phyloP scores from a whole-genome alignment of 306 rosid species.

The Corylus heterophylla region DNA sequence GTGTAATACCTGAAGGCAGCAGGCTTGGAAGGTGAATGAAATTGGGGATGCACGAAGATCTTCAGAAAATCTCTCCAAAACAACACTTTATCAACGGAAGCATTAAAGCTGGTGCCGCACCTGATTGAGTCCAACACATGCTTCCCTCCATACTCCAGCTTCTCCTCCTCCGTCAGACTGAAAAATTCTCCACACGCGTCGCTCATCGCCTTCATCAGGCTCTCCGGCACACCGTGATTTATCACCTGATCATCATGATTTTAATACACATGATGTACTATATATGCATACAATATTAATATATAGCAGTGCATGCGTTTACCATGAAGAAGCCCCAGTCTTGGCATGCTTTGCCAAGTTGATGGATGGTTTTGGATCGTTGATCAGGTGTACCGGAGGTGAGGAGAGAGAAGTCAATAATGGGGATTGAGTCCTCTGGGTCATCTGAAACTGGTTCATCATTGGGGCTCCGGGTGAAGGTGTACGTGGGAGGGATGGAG shows the following conservation, averaged over 20 bases:
- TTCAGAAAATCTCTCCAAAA: constrained; percentile 70
- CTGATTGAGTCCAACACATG: constrained; percentile 34
- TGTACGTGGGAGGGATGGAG: constrained; percentile 35
- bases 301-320: not conserved
- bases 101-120: constrained; percentile 52
- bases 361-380: constrained; percentile 36
- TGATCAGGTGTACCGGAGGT: constrained; percentile 21
- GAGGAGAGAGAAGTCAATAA: constrained; percentile 47
- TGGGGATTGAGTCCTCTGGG: constrained; percentile 31
- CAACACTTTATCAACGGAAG: constrained; percentile 32
- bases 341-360: constrained; percentile 48
- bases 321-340: constrained; percentile 61
- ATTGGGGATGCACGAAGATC: constrained; percentile 48
- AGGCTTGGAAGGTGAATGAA: constrained; percentile 57
- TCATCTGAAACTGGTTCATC: constrained; percentile 6
- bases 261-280: not conserved
- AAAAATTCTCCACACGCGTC: constrained; percentile 34
- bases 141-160: constrained; percentile 39
- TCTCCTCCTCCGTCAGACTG: constrained; percentile 44
- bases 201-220: constrained; percentile 32
- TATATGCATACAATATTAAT: no score
- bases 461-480: constrained; percentile 15
- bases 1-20: constrained; percentile 46
- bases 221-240: constrained; percentile 34
- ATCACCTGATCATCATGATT: constrained; percentile 35